Evolutionary conservation across 306 rosid genomes (phyloP).

Genomic region (Hippophae gyantsensis): DNA sequence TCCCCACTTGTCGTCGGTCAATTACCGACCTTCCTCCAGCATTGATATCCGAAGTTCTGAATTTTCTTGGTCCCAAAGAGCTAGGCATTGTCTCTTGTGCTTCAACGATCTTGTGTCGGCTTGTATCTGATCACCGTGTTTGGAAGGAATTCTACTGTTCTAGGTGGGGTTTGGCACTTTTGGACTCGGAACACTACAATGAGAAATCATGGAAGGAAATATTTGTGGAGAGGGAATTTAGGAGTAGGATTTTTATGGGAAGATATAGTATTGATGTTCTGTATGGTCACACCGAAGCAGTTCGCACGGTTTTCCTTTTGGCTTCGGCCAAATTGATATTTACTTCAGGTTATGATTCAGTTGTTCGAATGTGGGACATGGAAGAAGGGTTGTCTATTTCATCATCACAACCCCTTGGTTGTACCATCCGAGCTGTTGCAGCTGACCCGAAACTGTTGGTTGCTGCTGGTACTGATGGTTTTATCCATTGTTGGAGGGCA

Average conservation of each 20-base stretch:
- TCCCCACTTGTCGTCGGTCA: conserved; percentile 27
- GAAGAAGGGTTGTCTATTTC: conserved; percentile 76
- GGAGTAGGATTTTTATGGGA: conserved; percentile 91
- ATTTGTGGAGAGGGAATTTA: conserved; percentile 84
- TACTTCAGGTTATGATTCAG: conserved; percentile 83
- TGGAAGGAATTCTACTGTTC: conserved; percentile 92
- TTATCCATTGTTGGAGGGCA: conserved; percentile 89
- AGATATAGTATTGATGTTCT: conserved; percentile 64
- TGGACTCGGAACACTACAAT: conserved; percentile 30
- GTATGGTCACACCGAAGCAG: conserved; percentile 83
- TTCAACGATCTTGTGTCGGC: conserved; percentile 42
- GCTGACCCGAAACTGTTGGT: conserved; percentile 60
- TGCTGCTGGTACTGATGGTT: conserved; percentile 87
- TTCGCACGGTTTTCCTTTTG: conserved; percentile 70
- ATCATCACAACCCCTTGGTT: conserved; percentile 68
- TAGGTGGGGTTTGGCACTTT: conserved; percentile 63
- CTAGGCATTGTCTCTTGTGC: conserved; percentile 82
- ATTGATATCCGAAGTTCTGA: conserved; percentile 66
- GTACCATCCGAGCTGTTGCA: conserved; percentile 83
- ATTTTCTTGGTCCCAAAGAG: conserved; percentile 83
- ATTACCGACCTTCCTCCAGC: conserved; percentile 74
- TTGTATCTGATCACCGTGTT: conserved; percentile 81
- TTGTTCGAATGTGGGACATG: conserved; percentile 84
- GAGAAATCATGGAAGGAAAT: conserved; percentile 81
- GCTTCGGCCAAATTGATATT: conserved; percentile 73